Conservation (phyloP, 163 green algal species). For the Scenedesmus sp. region DNA sequence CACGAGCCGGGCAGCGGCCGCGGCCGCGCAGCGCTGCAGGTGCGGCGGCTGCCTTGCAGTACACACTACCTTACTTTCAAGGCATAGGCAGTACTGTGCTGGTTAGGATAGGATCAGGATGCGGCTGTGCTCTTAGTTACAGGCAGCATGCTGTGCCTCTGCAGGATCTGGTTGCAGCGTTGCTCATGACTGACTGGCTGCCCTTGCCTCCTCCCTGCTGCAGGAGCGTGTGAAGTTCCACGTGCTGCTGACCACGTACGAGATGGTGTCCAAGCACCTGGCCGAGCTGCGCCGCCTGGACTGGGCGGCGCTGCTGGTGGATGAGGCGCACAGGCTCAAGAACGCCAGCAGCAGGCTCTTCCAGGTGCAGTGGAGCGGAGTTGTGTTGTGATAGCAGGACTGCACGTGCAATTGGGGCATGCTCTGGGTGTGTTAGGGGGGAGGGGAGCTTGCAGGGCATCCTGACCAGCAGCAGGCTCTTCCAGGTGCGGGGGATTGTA, state of each 20-base stretch:
- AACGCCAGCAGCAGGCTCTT: constrained; percentile 46
- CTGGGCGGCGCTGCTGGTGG: constrained; percentile 78
- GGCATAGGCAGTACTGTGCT: background rate
- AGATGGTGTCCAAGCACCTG: constrained; percentile 67
- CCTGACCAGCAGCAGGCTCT: no score
- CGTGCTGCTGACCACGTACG: constrained; percentile 87
- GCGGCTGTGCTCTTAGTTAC: no score
- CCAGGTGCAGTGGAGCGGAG: constrained; percentile 15
- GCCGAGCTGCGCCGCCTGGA: constrained; percentile 61
- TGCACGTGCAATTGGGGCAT: no score
- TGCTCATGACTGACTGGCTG: background rate
- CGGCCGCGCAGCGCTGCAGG: constrained; percentile 22
- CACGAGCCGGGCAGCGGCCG: background rate
- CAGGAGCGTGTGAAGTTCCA: constrained; percentile 81
- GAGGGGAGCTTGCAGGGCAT: no score
- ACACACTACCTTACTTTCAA: no score
- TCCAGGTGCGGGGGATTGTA: no score
- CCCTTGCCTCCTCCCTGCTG: background rate
- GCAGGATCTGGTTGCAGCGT: background rate
- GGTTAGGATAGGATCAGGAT: background rate
- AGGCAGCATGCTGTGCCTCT: background rate
- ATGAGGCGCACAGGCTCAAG: constrained; percentile 91
- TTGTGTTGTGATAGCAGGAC: no score
- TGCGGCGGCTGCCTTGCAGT: background rate
- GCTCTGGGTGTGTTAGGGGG: no score